Evolutionary conservation across 495 filamentous ascomycete species (phyloP).

Genomic region (Penicillium coprophilum): DNA sequence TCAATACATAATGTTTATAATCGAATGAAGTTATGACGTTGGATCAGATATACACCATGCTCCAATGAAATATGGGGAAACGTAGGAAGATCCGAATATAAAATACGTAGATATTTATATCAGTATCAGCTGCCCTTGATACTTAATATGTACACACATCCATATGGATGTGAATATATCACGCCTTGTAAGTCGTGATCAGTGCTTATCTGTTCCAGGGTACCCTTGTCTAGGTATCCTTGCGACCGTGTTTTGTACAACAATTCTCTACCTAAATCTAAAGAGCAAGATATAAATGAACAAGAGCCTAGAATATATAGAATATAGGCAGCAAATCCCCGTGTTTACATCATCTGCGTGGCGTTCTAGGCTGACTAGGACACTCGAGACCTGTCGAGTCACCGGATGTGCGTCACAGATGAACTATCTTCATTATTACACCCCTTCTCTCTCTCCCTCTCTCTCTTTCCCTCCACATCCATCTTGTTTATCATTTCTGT

Average conservation of each 20-base stretch:
- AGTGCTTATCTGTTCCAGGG: conserved; percentile 2
- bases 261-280: neutral
- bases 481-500: conserved; percentile 25
- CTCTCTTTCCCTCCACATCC: conserved; percentile 15
- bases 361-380: conserved; percentile 1
- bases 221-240: neutral
- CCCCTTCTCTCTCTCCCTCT: conserved; percentile 11
- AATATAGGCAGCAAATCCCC: neutral
- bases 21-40: conserved; percentile 1
- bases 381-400: conserved; percentile 24
- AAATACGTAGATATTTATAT: neutral
- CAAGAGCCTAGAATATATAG: neutral
- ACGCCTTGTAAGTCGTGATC: conserved; percentile 1
- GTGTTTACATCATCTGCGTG: conserved; percentile 5
- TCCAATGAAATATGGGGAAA: neutral
- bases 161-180: neutral
- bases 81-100: neutral
- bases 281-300: neutral
- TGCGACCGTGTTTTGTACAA: conserved; percentile 7
- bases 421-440: conserved; percentile 14
- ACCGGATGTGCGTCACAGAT: conserved; percentile 36
- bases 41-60: conserved; percentile 3
- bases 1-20: neutral
- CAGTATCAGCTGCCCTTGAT: neutral
- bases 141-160: neutral